phyloP scores from a whole-genome alignment of 257 asterid genomes.

The Hygrophila difformis region DNA sequence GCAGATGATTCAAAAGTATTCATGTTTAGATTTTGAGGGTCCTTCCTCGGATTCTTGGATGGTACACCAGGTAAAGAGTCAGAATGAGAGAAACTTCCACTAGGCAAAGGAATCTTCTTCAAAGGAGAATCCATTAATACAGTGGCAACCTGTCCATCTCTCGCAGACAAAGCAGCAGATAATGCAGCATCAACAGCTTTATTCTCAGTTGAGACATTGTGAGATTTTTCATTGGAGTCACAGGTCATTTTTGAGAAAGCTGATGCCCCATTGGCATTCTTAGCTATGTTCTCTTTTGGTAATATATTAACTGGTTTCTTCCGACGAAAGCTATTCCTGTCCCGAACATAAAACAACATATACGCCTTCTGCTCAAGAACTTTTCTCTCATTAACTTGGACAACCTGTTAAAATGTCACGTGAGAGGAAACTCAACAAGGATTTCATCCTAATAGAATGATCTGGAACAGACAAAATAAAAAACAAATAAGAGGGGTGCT shows the following conservation, averaged over 20 bases:
- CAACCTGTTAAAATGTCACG: slow-evolving; percentile 42
- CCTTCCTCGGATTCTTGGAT: slow-evolving; percentile 19
- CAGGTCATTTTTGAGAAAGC: slow-evolving; percentile 27
- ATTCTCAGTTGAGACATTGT: slow-evolving; percentile 30
- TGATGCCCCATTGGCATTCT: slow-evolving; percentile 35
- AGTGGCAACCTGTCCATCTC: slow-evolving; percentile 18
- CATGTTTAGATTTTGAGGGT: slow-evolving; percentile 8
- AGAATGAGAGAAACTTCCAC: slow-evolving; percentile 18
- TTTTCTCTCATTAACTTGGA: slow-evolving; percentile 70
- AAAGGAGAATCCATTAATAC: slow-evolving; percentile 20
- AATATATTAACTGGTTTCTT: slow-evolving; percentile 37
- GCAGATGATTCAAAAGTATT: slow-evolving; percentile 15
- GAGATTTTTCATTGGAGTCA: slow-evolving; percentile 27
- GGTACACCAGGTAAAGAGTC: slow-evolving; percentile 20
- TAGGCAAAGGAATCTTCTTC: slow-evolving; percentile 14
- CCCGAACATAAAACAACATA: slow-evolving; percentile 89
- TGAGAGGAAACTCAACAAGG: slow-evolving; percentile 8
- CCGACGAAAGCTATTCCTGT: slow-evolving; percentile 30
- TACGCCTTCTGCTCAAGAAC: slow-evolving; percentile 95
- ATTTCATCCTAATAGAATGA: slow-evolving; percentile 7
- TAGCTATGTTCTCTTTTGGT: slow-evolving; percentile 35
- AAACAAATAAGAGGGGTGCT: not conserved
- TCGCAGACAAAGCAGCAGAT: slow-evolving; percentile 24
- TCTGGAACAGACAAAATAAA: not conserved
- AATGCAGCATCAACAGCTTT: slow-evolving; percentile 20